Evolutionary conservation across 371 early-diverging fungal genomes (phyloP), one percentile per base, ranked within the genome.

Genomic region (Caulochytrium protostelioides): DNA sequence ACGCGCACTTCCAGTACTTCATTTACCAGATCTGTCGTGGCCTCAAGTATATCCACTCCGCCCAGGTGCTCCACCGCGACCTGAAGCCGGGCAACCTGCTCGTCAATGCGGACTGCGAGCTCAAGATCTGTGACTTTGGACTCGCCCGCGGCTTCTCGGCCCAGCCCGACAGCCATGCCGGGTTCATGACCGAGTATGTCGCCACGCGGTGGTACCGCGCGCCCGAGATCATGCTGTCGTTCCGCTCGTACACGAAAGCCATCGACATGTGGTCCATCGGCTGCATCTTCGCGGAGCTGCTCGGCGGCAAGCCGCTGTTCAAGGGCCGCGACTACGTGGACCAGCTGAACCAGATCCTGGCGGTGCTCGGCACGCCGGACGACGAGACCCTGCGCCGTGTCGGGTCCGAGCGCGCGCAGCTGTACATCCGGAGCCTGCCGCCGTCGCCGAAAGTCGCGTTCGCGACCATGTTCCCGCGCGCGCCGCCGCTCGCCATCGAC

Each of bases 201-300:
- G 63, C 74, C n/a, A 78, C 79, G 13, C 42, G 76, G 37, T 78
- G 79, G 79, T 78, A 76, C 52, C 57, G 76, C 32, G 61, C 79
- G 3, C 79, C 79, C 5, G 79, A 78, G 43, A 52, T 78, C 35
- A 65, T 78, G 52, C 43, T 74, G 7, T 62, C 69, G 2, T 56
- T 58, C 44, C 53, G 49, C 19, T 46, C 41, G 19, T 78, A 76
- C 47, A 59, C 62, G 9, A 57, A 68, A 48, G 62, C 62, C 30
- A 62, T 99, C 22, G 99, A 99, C 59, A 84, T 98, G 47, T 99
- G 99, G 99, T 83, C 84, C 56, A 68, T 91, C n/a, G 99, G 97
- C 15, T 97, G 97, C 59, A 97, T 99, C 38, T 79, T 97, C 47
- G 87, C 89, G 22, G 98, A 97, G 60, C 84, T 99, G 74, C 54